Base-by-base conservation (phyloP, 768 basidiomycete species). In the Mycena vulgaris region DNA sequence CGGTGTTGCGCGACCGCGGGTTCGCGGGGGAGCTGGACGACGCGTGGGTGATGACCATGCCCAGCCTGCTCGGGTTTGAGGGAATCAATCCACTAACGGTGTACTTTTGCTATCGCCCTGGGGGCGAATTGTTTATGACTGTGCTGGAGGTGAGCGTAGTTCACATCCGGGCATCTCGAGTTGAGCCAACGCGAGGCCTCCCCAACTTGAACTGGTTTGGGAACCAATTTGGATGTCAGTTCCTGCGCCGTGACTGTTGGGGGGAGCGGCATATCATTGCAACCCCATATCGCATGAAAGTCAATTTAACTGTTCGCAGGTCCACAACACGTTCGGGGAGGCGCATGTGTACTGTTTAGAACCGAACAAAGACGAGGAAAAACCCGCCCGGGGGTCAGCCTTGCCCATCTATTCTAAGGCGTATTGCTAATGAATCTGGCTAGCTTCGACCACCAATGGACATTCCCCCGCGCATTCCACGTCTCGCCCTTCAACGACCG, bases 401-500 rank as follows among this genome's bases (percentile, higher is more conserved):
- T 42, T 56, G 21, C 39, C 5, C 2, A 17, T 11, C 25, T 35
- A 27, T 48, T 45, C 35, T 4, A n/a, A 42, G 49, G 13, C 13
- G 35, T 68, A 33, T 40, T n/a, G n/a, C n/a, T 51, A 31, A 17
- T 45, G 19, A 5, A n/a, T 72, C n/a, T n/a, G n/a, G n/a, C n/a
- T n/a, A 89, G 89, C 0, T 89, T 86, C 69, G 83, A 89, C 63
- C 86, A 90, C 69, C 86, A 89, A 63, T 93, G 92, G 90, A 89
- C 87, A 0, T 88, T 93, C 62, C 83, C 82, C 23, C 89, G 92
- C 28, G 84, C 87, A 69, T 94, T 93, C 76, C 92, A 93, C 72
- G 92, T 93, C 52, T 93, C 92, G 0, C 91, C 93, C 0, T 93
- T 93, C 84, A 93, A 93, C 76, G 90, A 92, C 73, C 85, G 92